Percentiles rank a stretch among this genome's conserved stretches.
Evolutionary conservation across 208 protist genomes (phyloP).

Genomic region (Endotrypanum monterogeii): DNA sequence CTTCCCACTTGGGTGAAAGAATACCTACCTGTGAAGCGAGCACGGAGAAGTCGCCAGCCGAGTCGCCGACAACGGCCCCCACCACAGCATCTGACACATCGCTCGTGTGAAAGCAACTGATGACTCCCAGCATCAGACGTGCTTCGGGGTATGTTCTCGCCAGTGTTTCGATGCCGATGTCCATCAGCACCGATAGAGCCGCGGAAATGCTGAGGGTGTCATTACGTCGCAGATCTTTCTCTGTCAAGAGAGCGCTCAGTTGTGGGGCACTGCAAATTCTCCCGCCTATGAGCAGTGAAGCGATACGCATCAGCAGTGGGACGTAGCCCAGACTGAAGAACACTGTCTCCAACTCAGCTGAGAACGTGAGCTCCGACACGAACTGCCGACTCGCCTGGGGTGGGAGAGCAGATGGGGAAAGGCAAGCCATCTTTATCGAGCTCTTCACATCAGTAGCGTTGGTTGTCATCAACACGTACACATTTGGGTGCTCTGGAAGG

Average conservation of each 20-base stretch:
- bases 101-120: constrained; percentile 63
- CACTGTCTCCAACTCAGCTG: constrained; percentile 22
- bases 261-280: constrained; percentile 29
- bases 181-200: constrained; percentile 50
- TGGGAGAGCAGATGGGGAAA: constrained; percentile 43
- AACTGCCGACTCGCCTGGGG: constrained; percentile 39
- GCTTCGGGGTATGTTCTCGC: constrained; percentile 40
- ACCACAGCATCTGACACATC: constrained; percentile 67
- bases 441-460: constrained; percentile 22
- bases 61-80: constrained; percentile 44
- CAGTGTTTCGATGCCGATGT: constrained; percentile 47
- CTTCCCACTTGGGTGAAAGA: constrained; percentile 72
- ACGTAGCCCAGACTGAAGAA: constrained; percentile 60
- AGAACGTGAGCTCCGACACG: constrained; percentile 32
- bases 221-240: constrained; percentile 33
- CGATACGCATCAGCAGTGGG: constrained; percentile 74
- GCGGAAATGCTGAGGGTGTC: constrained; percentile 63
- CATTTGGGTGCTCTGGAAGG: constrained; percentile 60
- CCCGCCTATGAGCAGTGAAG: constrained; percentile 42
- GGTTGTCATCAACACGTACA: constrained; percentile 78
- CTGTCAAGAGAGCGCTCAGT: constrained; percentile 30
- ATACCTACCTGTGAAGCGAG: constrained; percentile 51
- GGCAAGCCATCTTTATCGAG: constrained; percentile 28
- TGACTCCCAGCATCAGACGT: constrained; percentile 31
- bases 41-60: constrained; percentile 43